A percentile compares a stretch with the other conserved stretches of the same genome.
phyloP scores from a whole-genome alignment of 805 yeast species.

The Candida tallmaniae region DNA sequence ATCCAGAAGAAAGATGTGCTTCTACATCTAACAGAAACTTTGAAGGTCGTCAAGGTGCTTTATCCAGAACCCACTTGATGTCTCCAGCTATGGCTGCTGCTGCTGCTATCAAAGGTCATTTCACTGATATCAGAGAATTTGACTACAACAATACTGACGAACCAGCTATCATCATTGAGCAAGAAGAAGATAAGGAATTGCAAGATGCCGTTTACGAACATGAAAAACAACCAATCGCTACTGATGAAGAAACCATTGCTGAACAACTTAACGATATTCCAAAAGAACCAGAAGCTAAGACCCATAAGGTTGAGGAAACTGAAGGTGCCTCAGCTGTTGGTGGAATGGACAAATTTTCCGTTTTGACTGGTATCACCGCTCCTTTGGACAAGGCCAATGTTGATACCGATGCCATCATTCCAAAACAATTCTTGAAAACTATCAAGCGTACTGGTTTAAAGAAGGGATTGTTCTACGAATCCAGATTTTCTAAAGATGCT shows the following conservation, averaged over 20 bases:
- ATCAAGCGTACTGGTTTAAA: slow-evolving; percentile 94
- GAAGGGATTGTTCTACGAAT: slow-evolving; percentile 86
- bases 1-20: slow-evolving; percentile 96
- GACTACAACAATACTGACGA: slow-evolving; percentile 55
- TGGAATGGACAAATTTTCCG: slow-evolving; percentile 72
- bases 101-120: slow-evolving; percentile 88
- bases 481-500: slow-evolving; percentile 65
- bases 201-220: slow-evolving; percentile 71
- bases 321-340: slow-evolving; percentile 22
- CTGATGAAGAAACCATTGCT: slow-evolving; percentile 34
- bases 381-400: slow-evolving; percentile 93
- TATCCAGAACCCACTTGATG: slow-evolving; percentile 93
- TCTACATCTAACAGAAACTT: slow-evolving; percentile 98
- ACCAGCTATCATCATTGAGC: slow-evolving; percentile 53
- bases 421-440: slow-evolving; percentile 96
- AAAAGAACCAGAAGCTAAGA: slow-evolving; percentile 31
- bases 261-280: slow-evolving; percentile 67
- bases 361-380: slow-evolving; percentile 83
- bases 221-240: slow-evolving; percentile 59
- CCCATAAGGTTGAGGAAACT: slow-evolving; percentile 11
- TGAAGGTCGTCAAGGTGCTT: slow-evolving; percentile 98
- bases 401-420: slow-evolving; percentile 98
- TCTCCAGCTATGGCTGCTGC: slow-evolving; percentile 99
- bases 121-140: slow-evolving; percentile 85
- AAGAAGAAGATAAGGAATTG: slow-evolving; percentile 48